A percentile compares a stretch with the other conserved stretches of the same genome.
Conservation (phyloP, 495 filamentous ascomycete genomes). For the Chlorociboria aeruginascens region DNA sequence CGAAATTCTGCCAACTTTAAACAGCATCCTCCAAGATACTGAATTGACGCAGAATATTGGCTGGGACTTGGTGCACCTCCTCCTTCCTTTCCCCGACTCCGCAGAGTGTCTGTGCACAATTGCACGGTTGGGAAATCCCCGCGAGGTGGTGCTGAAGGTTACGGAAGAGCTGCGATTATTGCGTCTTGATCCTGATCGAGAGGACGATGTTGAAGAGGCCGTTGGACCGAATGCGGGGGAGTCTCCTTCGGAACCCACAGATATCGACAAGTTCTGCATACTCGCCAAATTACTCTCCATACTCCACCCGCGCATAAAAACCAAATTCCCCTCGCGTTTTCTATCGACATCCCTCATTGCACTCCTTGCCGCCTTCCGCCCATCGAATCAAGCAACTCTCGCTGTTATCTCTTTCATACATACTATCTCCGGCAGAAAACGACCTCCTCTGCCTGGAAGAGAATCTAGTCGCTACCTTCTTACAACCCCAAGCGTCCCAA, state of each 20-base stretch:
- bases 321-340: slow-evolving; percentile 85
- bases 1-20: slow-evolving; percentile 64
- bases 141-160: slow-evolving; percentile 82
- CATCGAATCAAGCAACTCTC: slow-evolving; percentile 53
- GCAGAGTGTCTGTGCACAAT: slow-evolving; percentile 61
- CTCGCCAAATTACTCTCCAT: slow-evolving; percentile 71
- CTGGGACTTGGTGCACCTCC: slow-evolving; percentile 85
- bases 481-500: background rate
- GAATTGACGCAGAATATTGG: slow-evolving; percentile 82
- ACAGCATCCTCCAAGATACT: slow-evolving; percentile 71
- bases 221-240: slow-evolving; percentile 19
- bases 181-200: slow-evolving; percentile 38
- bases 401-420: slow-evolving; percentile 66
- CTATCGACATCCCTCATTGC: slow-evolving; percentile 80
- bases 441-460: slow-evolving; percentile 64
- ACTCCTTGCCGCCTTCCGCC: slow-evolving; percentile 54
- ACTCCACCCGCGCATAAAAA: slow-evolving; percentile 79
- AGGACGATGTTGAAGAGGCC: slow-evolving; percentile 18
- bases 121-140: slow-evolving; percentile 77
- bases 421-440: slow-evolving; percentile 55
- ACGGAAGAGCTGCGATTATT: slow-evolving; percentile 45
- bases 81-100: slow-evolving; percentile 65
- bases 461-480: slow-evolving; percentile 34
- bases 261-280: slow-evolving; percentile 52
- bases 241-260: slow-evolving; percentile 3